Conservation (phyloP, 225 moss, liverwort and hornwort genomes). For the Lunularia cruciata region DNA sequence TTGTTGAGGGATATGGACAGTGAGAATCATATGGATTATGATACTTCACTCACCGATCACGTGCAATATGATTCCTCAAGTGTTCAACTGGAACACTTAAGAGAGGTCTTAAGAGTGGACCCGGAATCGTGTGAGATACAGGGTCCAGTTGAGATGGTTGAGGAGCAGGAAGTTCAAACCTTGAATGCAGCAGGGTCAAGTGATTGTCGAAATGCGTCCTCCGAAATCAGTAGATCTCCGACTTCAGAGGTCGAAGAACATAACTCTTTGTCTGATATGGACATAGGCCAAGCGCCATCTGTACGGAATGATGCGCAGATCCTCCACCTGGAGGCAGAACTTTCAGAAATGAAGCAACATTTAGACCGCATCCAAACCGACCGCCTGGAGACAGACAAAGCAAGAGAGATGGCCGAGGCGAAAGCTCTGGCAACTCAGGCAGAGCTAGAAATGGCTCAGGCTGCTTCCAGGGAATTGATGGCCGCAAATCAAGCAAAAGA, state of each 20-base stretch:
- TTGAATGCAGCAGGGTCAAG: neutral
- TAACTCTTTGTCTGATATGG: neutral
- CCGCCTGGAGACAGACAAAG: slow-evolving; percentile 11
- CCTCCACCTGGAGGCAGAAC: slow-evolving; percentile 22
- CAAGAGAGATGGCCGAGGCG: slow-evolving; percentile 8
- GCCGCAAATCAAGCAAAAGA: slow-evolving; percentile 16
- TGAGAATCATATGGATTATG: slow-evolving; percentile 13
- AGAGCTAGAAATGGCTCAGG: slow-evolving; percentile 15
- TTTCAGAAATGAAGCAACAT: slow-evolving; percentile 10
- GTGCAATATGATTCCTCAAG: slow-evolving; percentile 6
- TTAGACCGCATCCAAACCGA: slow-evolving; percentile 9
- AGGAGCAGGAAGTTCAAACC: neutral
- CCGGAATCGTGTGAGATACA: neutral
- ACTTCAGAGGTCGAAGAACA: slow-evolving; percentile 5
- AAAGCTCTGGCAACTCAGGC: slow-evolving; percentile 17
- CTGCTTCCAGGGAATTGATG: slow-evolving; percentile 10
- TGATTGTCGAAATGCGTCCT: neutral
- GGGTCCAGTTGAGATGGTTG: neutral
- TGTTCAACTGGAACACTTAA: slow-evolving; percentile 8
- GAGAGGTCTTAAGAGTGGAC: neutral
- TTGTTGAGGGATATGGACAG: slow-evolving; percentile 5
- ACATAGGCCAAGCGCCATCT: neutral
- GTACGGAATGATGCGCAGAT: neutral
- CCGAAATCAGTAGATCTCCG: neutral
- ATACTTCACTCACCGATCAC: neutral